These are phyloP conservation scores for Capronia americana DNA, from an alignment of 2,329 filamentous ascomycete genomes.

Conservation along the genomic window DNA sequence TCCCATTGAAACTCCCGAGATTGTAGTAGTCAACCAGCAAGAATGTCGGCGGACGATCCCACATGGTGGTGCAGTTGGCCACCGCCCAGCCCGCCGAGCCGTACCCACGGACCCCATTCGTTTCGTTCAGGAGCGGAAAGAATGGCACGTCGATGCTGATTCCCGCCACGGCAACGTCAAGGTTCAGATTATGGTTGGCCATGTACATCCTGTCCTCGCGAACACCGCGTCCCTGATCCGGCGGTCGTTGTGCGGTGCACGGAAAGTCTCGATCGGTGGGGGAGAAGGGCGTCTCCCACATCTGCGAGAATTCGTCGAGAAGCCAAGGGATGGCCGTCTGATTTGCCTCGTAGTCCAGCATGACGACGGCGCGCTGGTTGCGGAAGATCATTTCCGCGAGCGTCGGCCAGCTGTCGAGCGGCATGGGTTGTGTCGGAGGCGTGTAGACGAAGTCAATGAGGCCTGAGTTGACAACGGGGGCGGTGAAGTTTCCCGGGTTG, in stretches of 20 bases:
- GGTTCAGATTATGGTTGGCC: constrained; percentile 90
- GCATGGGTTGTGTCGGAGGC: constrained; percentile 74
- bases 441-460: constrained; percentile 75
- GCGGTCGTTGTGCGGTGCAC: constrained; percentile 78
- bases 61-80: constrained; percentile 67
- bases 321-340: constrained; percentile 81
- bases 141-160: constrained; percentile 73
- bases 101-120: constrained; percentile 69
- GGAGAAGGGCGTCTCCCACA: constrained; percentile 92
- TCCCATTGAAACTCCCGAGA: constrained; percentile 69
- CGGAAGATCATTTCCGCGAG: constrained; percentile 75
- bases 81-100: constrained; percentile 71
- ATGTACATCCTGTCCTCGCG: constrained; percentile 74
- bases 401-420: constrained; percentile 79
- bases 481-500: constrained; percentile 67
- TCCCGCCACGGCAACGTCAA: constrained; percentile 72
- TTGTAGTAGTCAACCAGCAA: constrained; percentile 89
- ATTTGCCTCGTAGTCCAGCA: constrained; percentile 85
- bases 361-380: constrained; percentile 75
- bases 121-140: constrained; percentile 70
- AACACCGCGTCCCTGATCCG: constrained; percentile 55
- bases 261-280: constrained; percentile 73
- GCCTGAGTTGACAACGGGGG: constrained; percentile 73
- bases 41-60: constrained; percentile 75
- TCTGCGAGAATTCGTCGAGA: constrained; percentile 82